These are phyloP conservation scores for Pleurotus pulmonarius DNA, from an alignment of 768 basidiomycete species.

Conservation along the genomic window DNA sequence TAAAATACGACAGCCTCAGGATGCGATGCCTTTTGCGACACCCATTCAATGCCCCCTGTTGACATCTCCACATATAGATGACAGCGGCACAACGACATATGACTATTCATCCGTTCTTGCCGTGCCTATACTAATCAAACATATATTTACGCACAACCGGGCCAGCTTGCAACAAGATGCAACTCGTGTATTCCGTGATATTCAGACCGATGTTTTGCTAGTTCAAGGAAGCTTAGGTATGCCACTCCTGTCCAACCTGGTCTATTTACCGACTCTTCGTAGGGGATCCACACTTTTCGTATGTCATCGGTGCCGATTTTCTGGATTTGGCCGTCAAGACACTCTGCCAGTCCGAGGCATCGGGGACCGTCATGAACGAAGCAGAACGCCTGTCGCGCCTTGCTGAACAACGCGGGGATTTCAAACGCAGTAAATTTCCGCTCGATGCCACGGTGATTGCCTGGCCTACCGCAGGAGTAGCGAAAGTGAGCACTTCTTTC, in stretches of 20 bases:
- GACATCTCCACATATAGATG: background rate
- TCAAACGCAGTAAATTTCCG: background rate
- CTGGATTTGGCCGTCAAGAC: background rate
- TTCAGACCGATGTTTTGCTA: background rate
- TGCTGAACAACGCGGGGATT: background rate
- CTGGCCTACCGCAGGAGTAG: constrained; percentile 12
- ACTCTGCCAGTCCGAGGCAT: background rate
- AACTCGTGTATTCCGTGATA: background rate
- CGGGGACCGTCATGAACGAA: background rate
- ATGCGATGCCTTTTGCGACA: background rate
- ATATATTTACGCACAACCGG: constrained; percentile 1
- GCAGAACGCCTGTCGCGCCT: background rate
- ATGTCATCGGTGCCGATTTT: background rate
- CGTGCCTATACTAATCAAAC: background rate
- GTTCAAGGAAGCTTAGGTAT: background rate
- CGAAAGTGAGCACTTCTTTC: constrained; percentile 3
- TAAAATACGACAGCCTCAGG: background rate
- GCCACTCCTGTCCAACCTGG: background rate
- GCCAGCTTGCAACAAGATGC: background rate
- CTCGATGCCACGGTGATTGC: background rate
- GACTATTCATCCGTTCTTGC: background rate
- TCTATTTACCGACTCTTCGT: background rate
- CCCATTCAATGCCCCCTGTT: background rate
- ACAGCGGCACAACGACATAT: background rate
- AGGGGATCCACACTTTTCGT: background rate